Conservation (phyloP, 129 eudicot species). For the Dittrichia graveolens region DNA sequence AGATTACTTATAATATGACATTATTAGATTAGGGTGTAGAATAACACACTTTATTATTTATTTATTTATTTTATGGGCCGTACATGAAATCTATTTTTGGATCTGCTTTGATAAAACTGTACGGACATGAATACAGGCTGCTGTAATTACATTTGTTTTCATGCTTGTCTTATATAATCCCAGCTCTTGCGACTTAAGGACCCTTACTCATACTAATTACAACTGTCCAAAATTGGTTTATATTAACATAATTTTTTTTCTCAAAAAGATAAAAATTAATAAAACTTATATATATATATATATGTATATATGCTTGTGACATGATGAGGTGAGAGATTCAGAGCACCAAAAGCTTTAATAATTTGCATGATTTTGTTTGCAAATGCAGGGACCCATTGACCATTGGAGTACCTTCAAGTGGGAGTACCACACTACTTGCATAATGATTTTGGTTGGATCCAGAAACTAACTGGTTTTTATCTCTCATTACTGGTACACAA, state of each 20-base stretch:
- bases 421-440: slow-evolving; percentile 2
- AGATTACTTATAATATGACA: too few species aligned
- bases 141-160: slow-evolving; percentile 19
- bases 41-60: background rate
- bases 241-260: too few species aligned
- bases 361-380: background rate
- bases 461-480: background rate
- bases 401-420: background rate
- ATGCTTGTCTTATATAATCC: slow-evolving; percentile 20
- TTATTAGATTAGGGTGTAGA: too few species aligned
- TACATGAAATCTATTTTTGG: slow-evolving; percentile 7
- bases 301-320: background rate
- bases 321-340: background rate
- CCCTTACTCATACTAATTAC: background rate
- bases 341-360: background rate
- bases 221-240: too few species aligned
- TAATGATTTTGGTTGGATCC: background rate
- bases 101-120: slow-evolving; percentile 8
- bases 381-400: background rate
- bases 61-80: background rate
- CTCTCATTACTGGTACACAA: background rate
- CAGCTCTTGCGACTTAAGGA: slow-evolving; percentile 6
- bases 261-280: too few species aligned
- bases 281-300: too few species aligned
- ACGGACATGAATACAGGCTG: slow-evolving; percentile 4